Percentiles rank a stretch among this genome's conserved stretches.
Conservation (phyloP, 2,329 filamentous ascomycete species). For the Sporothrix humicola region DNA sequence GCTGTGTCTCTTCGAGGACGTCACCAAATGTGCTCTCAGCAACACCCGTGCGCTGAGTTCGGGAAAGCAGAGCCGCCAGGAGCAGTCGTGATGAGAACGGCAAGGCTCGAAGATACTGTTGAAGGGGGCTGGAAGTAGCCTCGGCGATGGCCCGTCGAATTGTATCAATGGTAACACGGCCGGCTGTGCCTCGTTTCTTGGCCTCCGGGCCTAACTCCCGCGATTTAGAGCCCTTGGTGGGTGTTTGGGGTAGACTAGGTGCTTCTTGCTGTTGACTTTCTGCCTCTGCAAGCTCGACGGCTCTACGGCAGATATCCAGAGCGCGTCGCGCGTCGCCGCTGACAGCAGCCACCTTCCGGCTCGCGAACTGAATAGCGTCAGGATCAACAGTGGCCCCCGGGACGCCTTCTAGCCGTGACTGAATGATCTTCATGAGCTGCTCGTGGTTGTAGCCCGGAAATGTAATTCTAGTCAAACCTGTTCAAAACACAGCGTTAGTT, state of each 20-base stretch:
- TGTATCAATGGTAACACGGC: slow-evolving; percentile 85
- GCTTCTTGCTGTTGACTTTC: slow-evolving; percentile 50
- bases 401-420: slow-evolving; percentile 88
- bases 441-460: slow-evolving; percentile 98
- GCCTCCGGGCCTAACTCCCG: not conserved
- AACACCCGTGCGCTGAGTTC: slow-evolving; percentile 81
- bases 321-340: slow-evolving; percentile 91
- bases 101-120: slow-evolving; percentile 83
- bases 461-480: slow-evolving; percentile 85
- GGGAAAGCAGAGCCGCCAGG: slow-evolving; percentile 78
- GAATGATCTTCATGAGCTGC: slow-evolving; percentile 96
- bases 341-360: slow-evolving; percentile 94
- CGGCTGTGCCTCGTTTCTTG: slow-evolving; percentile 48
- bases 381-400: slow-evolving; percentile 87
- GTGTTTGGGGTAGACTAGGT: slow-evolving; percentile 46
- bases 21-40: slow-evolving; percentile 88
- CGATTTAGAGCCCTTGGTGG: slow-evolving; percentile 38
- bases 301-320: slow-evolving; percentile 91
- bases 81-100: slow-evolving; percentile 85
- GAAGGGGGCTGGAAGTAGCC: slow-evolving; percentile 88
- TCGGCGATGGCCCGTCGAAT: slow-evolving; percentile 95
- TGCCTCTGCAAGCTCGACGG: slow-evolving; percentile 91
- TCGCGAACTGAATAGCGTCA: slow-evolving; percentile 95
- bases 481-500: not conserved
- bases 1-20: slow-evolving; percentile 82